These are phyloP conservation scores for Bromus sterilis DNA, from an alignment of 176 grass and related monocot species.

Conservation along the genomic window DNA sequence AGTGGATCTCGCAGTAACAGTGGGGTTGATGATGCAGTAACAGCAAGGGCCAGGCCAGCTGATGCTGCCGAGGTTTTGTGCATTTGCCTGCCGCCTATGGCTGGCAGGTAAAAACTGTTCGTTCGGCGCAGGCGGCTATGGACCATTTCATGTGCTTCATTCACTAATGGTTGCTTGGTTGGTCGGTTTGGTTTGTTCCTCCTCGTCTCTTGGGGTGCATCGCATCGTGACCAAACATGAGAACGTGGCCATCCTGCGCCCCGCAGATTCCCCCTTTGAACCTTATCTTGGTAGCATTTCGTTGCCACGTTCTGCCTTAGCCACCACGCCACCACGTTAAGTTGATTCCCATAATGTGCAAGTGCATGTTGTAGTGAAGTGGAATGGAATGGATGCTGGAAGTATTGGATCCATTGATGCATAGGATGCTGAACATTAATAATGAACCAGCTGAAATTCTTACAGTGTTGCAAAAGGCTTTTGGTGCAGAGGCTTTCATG, in stretches of 20 bases:
- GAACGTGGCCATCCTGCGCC: neutral
- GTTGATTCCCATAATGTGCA: neutral
- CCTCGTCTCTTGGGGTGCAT: neutral
- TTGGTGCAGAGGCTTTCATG: neutral
- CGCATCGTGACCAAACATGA: neutral
- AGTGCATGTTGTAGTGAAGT: neutral
- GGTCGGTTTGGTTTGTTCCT: neutral
- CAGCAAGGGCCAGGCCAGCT: neutral
- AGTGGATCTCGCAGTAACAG: neutral
- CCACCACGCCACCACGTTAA: neutral
- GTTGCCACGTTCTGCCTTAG: neutral
- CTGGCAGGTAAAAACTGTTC: neutral
- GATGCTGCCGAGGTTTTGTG: neutral
- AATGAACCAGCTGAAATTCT: no score
- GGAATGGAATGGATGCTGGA: neutral
- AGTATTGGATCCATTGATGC: neutral
- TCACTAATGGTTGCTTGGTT: neutral
- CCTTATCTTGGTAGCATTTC: neutral
- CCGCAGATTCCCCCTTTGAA: neutral
- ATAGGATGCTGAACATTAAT: neutral
- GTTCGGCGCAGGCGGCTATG: slow-evolving; percentile 4
- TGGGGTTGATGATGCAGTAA: neutral
- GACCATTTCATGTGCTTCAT: neutral
- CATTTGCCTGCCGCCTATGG: neutral
- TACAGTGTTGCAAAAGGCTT: neutral